phyloP scores from a whole-genome alignment of 2,329 filamentous ascomycete species.

The Chalaropsis thielavioides region DNA sequence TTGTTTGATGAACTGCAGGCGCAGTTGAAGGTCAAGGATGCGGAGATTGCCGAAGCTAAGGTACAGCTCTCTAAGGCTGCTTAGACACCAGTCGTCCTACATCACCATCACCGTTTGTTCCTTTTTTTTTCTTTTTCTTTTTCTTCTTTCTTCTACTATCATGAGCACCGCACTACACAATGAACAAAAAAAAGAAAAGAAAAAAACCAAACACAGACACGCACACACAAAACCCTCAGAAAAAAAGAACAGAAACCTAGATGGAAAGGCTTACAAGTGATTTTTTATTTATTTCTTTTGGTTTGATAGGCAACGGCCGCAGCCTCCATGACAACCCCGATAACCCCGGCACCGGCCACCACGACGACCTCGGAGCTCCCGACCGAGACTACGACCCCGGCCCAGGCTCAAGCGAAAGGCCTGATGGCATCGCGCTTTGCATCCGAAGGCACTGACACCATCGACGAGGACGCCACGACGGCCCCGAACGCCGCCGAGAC shows the following conservation, averaged over 20 bases:
- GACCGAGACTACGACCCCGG: slow-evolving; percentile 18
- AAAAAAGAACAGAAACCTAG: neutral
- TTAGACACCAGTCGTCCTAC: slow-evolving; percentile 16
- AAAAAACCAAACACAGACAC: neutral
- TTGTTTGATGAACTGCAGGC: slow-evolving; percentile 37
- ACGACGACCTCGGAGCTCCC: neutral
- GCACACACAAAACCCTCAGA: neutral
- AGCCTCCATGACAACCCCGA: slow-evolving; percentile 13
- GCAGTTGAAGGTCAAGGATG: slow-evolving; percentile 47
- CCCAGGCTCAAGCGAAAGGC: slow-evolving; percentile 34
- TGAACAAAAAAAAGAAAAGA: slow-evolving; percentile 7
- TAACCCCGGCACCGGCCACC: neutral
- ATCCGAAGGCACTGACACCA: neutral
- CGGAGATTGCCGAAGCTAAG: slow-evolving; percentile 47
- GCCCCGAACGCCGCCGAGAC: too few relatives aligned
- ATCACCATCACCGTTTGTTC: slow-evolving; percentile 11
- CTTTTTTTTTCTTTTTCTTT: slow-evolving; percentile 4
- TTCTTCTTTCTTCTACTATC: slow-evolving; percentile 7
- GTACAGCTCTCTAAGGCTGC: slow-evolving; percentile 26
- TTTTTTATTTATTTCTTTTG: slow-evolving; percentile 11
- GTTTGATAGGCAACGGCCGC: slow-evolving; percentile 16
- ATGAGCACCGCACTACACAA: slow-evolving; percentile 2
- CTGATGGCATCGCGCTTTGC: slow-evolving; percentile 39
- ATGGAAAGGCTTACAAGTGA: slow-evolving; percentile 18
- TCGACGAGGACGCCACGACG: too few relatives aligned